These are phyloP conservation scores for Schizosaccharomyces osmophilus DNA, from an alignment of 805 yeast genomes.

Conservation along the genomic window DNA sequence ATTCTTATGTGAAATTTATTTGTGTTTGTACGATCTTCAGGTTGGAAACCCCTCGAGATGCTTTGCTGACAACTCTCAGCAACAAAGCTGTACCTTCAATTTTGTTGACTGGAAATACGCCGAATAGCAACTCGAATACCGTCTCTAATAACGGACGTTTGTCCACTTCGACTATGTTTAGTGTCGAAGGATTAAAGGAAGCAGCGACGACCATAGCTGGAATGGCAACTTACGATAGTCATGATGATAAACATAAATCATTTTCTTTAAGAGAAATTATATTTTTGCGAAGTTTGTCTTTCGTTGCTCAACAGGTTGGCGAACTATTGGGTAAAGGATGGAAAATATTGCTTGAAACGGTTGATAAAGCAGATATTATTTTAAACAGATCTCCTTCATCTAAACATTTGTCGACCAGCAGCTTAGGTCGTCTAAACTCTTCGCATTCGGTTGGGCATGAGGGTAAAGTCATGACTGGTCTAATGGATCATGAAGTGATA, in stretches of 20 bases:
- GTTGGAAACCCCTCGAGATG: conserved; percentile 30
- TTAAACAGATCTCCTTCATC: neutral
- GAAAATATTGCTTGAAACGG: neutral
- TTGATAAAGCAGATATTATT: neutral
- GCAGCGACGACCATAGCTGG: neutral
- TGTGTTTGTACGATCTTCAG: conserved; percentile 65
- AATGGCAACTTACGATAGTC: neutral
- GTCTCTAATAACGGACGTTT: neutral
- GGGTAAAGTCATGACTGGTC: neutral
- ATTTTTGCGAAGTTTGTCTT: neutral
- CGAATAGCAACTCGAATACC: neutral
- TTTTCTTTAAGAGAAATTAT: neutral
- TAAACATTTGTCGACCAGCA: neutral
- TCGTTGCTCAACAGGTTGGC: neutral
- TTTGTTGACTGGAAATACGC: conserved; percentile 6
- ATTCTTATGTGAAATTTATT: conserved; percentile 57
- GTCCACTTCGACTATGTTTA: neutral
- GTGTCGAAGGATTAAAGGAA: neutral
- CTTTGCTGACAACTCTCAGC: conserved; percentile 18
- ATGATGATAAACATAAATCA: neutral
- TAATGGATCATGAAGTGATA: neutral
- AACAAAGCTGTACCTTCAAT: conserved; percentile 11
- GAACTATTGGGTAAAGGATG: neutral
- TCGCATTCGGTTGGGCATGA: neutral
- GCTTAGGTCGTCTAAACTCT: neutral